Base-by-base conservation (phyloP, 2,329 filamentous ascomycete genomes). In the Ophiostoma angusticollis region DNA sequence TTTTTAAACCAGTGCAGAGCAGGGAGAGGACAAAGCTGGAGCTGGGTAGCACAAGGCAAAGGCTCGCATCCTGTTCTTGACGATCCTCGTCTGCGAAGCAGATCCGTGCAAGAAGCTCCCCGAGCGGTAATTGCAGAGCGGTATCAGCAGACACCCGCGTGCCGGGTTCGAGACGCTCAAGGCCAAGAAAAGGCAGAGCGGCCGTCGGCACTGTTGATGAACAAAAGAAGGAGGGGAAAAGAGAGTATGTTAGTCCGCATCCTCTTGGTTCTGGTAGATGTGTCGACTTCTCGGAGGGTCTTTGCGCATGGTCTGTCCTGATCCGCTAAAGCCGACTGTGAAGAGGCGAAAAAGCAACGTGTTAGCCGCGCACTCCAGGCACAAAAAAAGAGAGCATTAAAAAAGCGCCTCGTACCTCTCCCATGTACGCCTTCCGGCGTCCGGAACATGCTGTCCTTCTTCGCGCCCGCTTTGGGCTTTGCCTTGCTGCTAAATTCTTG, bases 361-460 rank as follows among this genome's bases (percentile, higher is more conserved):
- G 22, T 63, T 51, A 61, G 57, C 39, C 37, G n/a, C 21, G 30
- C 22, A 11, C n/a, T 34, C 34, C 25, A 38, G 23, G 28, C 36
- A 19, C 27, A 31, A 18, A 16, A 21, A 33, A 9, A 22, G 47
- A 36, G 2, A 28, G 6, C 14, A 5, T 37, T 7, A 22, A 22
- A 22, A 32, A 7, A 33, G 13, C 4, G 14, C 17, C 32, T 51
- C 70, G 49, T 64, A 93, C 87, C 87, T 80, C 86, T 75, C 42
- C 83, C 87, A 52, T 84, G 74, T 18, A 91, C 72, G 45, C 84
- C 80, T 23, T 93, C 86, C 0, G 86, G 85, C 3, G 87, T 95
- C 33, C 87, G 78, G 58, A 95, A 95, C 87, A 95, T 95, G 68
- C 85, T 93, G 35, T 94, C 84, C 62, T 94, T 94, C 64, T 89